Evolutionary conservation across 129 eudicot species (phyloP).

Genomic region (Scalesia atractyloides): DNA sequence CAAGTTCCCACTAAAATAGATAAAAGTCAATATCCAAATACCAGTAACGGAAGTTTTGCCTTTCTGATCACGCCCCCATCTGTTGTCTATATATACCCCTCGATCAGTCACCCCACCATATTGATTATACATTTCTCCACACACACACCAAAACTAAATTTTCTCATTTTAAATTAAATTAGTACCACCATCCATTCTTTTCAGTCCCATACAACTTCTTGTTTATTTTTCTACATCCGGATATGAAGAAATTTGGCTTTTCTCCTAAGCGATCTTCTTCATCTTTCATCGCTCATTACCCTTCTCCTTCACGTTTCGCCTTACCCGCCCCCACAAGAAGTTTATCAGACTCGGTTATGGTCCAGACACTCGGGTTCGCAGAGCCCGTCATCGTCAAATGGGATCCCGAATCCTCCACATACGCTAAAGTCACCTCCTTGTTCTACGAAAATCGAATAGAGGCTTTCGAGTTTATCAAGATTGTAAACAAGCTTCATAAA

Average conservation of each 20-base stretch:
- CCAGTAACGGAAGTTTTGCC: not conserved
- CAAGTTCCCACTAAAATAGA: not conserved
- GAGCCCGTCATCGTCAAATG: slow-evolving; percentile 62
- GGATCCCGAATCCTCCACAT: slow-evolving; percentile 52
- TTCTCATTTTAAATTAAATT: not conserved
- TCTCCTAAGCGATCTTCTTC: slow-evolving; percentile 35
- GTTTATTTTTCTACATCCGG: not conserved
- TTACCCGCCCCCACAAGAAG: slow-evolving; percentile 40
- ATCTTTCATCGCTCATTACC: slow-evolving; percentile 42
- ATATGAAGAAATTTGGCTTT: slow-evolving; percentile 37
- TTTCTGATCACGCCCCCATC: not conserved
- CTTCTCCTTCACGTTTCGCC: slow-evolving; percentile 44
- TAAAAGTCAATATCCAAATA: not conserved
- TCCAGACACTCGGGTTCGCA: slow-evolving; percentile 42
- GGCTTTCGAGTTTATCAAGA: slow-evolving; percentile 50
- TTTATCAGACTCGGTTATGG: slow-evolving; percentile 53
- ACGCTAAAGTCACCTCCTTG: slow-evolving; percentile 60
- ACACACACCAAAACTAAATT: not conserved
- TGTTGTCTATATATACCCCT: slow-evolving; percentile 11
- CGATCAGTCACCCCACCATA: not conserved
- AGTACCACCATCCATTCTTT: not conserved
- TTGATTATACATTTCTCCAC: not conserved
- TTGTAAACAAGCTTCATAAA: slow-evolving; percentile 54
- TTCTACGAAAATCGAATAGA: slow-evolving; percentile 57
- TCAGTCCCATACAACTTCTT: not conserved